Percentiles rank a stretch among this genome's conserved stretches.
phyloP scores from a whole-genome alignment of 2,329 filamentous ascomycete genomes.

The Aspergillus candidus region DNA sequence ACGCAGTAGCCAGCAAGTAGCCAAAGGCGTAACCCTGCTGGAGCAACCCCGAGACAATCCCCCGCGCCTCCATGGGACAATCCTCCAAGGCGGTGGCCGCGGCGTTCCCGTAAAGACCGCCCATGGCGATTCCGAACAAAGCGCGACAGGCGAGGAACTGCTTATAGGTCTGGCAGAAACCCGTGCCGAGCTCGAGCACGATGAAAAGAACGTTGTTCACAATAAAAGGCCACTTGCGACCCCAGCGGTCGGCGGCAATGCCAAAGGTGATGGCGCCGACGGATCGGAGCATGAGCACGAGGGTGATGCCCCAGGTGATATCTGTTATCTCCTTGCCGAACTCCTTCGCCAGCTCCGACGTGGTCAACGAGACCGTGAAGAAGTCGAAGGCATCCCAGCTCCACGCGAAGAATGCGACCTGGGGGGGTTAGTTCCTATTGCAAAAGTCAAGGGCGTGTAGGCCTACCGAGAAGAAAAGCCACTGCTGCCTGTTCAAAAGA shows the following conservation, averaged over 20 bases:
- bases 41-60: conserved; percentile 56
- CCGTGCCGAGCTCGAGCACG: conserved; percentile 54
- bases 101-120: conserved; percentile 56
- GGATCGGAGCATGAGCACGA: conserved; percentile 56
- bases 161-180: conserved; percentile 53
- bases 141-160: conserved; percentile 55
- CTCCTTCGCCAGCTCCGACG: conserved; percentile 46
- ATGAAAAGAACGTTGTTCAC: conserved; percentile 58
- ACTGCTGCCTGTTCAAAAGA: conserved; percentile 50
- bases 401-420: conserved; percentile 45
- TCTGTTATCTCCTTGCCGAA: conserved; percentile 52
- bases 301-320: conserved; percentile 55
- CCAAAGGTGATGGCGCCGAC: conserved; percentile 56
- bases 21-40: conserved; percentile 61
- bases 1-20: conserved; percentile 56
- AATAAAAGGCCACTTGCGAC: conserved; percentile 55
- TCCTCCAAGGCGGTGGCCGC: conserved; percentile 59
- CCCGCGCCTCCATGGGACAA: conserved; percentile 52
- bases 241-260: conserved; percentile 46
- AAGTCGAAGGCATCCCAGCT: conserved; percentile 56
- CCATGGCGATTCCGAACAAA: conserved; percentile 60
- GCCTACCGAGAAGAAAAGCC: conserved; percentile 50
- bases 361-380: conserved; percentile 56
- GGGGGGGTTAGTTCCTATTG: conserved; percentile 3
- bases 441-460: not conserved